These are phyloP conservation scores for Fremontodendron californicum DNA, from an alignment of 345 rosid species.

Conservation along the genomic window DNA sequence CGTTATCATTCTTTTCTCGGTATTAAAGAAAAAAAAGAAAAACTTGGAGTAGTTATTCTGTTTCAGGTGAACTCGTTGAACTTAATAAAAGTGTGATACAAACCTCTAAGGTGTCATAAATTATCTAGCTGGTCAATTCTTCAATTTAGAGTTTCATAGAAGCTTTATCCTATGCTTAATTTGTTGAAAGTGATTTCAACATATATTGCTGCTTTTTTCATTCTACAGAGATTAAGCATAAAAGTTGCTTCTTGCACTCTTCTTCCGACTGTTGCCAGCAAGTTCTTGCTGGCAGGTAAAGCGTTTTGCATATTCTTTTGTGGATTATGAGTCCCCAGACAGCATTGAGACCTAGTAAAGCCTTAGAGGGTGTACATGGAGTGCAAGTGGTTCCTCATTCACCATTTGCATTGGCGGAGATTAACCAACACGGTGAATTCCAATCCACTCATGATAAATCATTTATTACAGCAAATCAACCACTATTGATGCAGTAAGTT, in stretches of 20 bases:
- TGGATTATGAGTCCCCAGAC: conserved; percentile 50
- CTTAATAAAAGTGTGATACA: not conserved
- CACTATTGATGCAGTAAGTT: conserved; percentile 56
- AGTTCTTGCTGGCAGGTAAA: conserved; percentile 38
- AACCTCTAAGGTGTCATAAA: not conserved
- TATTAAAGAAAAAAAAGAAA: too few species aligned
- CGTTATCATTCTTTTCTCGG: too few species aligned
- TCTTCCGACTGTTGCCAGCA: conserved; percentile 13
- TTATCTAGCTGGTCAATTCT: not conserved
- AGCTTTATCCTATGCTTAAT: not conserved
- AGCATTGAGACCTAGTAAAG: conserved; percentile 38
- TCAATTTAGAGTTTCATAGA: not conserved
- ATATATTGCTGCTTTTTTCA: not conserved
- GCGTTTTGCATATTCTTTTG: not conserved
- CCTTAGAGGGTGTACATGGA: conserved; percentile 75
- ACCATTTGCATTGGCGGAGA: conserved; percentile 53
- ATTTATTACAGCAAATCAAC: conserved; percentile 44
- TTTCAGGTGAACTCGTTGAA: not conserved
- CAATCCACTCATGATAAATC: conserved; percentile 37
- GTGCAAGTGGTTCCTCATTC: conserved; percentile 68
- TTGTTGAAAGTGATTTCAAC: conserved; percentile 1
- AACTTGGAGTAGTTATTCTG: not conserved
- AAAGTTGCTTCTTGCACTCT: conserved; percentile 13
- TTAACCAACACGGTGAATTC: conserved; percentile 43
- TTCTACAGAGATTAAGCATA: conserved; percentile 20